A percentile compares a stretch with the other conserved stretches of the same genome.
phyloP scores from a whole-genome alignment of 345 rosid species.

The Lepidium didymum region DNA sequence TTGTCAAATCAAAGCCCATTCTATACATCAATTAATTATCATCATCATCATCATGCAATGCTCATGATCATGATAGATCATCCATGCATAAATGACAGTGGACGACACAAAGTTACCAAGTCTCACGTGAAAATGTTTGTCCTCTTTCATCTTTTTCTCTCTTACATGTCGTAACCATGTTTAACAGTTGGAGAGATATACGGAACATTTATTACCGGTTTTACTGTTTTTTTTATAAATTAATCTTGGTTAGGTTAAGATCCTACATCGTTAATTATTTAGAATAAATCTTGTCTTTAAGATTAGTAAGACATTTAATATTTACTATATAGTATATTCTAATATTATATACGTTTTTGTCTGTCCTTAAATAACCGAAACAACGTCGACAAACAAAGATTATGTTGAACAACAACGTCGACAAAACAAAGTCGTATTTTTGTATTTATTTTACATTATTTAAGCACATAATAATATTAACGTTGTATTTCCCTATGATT shows the following conservation, averaged over 20 bases:
- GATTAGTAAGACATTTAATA: background rate
- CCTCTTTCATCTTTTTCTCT: constrained; percentile 9
- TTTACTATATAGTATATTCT: background rate
- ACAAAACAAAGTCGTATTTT: background rate
- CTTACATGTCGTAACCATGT: constrained; percentile 8
- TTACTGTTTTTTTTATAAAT: background rate
- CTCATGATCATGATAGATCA: constrained; percentile 13
- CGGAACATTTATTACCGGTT: background rate
- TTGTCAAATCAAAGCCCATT: constrained; percentile 32
- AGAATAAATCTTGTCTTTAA: background rate
- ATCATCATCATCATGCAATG: background rate
- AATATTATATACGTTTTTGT: background rate
- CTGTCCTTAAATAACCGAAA: background rate
- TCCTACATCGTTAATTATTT: background rate
- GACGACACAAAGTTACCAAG: constrained; percentile 8
- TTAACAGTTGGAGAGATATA: constrained; percentile 1
- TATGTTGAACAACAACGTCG: background rate
- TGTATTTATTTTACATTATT: background rate
- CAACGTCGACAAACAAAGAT: background rate
- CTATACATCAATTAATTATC: constrained; percentile 8
- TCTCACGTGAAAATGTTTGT: constrained; percentile 17
- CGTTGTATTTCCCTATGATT: too few species aligned
- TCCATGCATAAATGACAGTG: background rate
- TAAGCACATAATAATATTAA: background rate
- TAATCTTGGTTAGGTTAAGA: constrained; percentile 9